Percentiles rank a stretch among this genome's conserved stretches.
Evolutionary conservation across 1,284 basidiomycete species (phyloP).

Genomic region (Pseudozyma thailandica): DNA sequence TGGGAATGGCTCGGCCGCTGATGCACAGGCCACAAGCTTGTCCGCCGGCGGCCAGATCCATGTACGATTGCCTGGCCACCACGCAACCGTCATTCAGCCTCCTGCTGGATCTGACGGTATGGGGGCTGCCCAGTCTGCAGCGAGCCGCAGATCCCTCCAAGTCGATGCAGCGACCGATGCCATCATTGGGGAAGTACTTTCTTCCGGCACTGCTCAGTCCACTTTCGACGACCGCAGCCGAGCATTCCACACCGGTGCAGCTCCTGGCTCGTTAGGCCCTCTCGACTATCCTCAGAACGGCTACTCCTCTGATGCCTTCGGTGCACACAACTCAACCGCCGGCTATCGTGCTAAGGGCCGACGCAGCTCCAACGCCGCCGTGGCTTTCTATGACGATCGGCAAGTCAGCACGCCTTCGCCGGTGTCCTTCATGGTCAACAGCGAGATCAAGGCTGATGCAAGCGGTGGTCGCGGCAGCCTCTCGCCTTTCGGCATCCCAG

Average conservation of each 20-base stretch:
- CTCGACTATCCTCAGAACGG: slow-evolving; percentile 42
- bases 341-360: slow-evolving; percentile 38
- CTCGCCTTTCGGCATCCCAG: slow-evolving; percentile 34
- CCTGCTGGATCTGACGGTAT: slow-evolving; percentile 9
- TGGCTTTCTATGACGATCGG: slow-evolving; percentile 49
- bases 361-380: slow-evolving; percentile 42
- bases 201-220: slow-evolving; percentile 23
- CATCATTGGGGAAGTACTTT: slow-evolving; percentile 46
- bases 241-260: slow-evolving; percentile 20
- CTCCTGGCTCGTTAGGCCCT: slow-evolving; percentile 38
- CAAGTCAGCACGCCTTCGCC: slow-evolving; percentile 52
- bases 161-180: slow-evolving; percentile 42
- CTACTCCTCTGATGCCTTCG: slow-evolving; percentile 26
- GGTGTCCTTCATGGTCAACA: slow-evolving; percentile 62
- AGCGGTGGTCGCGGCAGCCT: slow-evolving; percentile 24
- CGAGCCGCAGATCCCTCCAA: slow-evolving; percentile 6
- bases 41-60: slow-evolving; percentile 31
- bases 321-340: slow-evolving; percentile 13
- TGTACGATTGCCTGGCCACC: slow-evolving; percentile 41
- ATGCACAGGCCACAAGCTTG: slow-evolving; percentile 10
- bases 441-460: slow-evolving; percentile 53
- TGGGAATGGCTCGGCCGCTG: slow-evolving; percentile 3
- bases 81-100: slow-evolving; percentile 35
- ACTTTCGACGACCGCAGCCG: slow-evolving; percentile 32
- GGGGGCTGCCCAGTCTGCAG: slow-evolving; percentile 10